Conservation (phyloP, 1,284 basidiomycete genomes). For the Ustilago lituana region DNA sequence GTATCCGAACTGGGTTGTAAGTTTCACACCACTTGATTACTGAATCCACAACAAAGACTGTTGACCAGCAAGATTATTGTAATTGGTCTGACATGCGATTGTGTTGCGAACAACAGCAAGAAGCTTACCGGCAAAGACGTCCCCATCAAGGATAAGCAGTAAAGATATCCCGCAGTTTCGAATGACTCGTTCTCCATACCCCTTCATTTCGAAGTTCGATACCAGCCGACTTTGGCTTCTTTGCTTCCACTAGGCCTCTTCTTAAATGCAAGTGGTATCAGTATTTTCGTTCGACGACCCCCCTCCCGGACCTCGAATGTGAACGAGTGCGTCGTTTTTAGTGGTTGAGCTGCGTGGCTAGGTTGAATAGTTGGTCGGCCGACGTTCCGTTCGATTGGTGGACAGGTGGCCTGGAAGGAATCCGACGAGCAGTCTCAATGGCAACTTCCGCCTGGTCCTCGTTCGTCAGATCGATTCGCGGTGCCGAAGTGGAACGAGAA, state of each 20-base stretch:
- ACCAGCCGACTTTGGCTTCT: not conserved
- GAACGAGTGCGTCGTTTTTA: too few species aligned
- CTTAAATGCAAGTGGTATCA: slow-evolving; percentile 1
- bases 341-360: too few species aligned
- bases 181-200: not conserved
- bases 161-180: slow-evolving; percentile 2
- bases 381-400: too few species aligned
- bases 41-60: too few species aligned
- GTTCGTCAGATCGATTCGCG: too few species aligned
- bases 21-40: slow-evolving; percentile 1
- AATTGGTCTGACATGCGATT: not conserved
- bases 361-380: too few species aligned
- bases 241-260: slow-evolving; percentile 1
- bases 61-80: too few species aligned
- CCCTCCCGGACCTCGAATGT: too few species aligned
- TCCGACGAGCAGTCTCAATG: too few species aligned
- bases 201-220: slow-evolving; percentile 6
- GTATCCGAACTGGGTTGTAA: slow-evolving; percentile 53
- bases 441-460: too few species aligned
- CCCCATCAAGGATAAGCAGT: slow-evolving; percentile 61
- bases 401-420: too few species aligned
- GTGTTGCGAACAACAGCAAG: slow-evolving; percentile 33
- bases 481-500: too few species aligned
- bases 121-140: slow-evolving; percentile 58
- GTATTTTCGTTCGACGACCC: slow-evolving; percentile 2